Conservation (phyloP, 164 flowering plant species). For the Vitis amurensis region DNA sequence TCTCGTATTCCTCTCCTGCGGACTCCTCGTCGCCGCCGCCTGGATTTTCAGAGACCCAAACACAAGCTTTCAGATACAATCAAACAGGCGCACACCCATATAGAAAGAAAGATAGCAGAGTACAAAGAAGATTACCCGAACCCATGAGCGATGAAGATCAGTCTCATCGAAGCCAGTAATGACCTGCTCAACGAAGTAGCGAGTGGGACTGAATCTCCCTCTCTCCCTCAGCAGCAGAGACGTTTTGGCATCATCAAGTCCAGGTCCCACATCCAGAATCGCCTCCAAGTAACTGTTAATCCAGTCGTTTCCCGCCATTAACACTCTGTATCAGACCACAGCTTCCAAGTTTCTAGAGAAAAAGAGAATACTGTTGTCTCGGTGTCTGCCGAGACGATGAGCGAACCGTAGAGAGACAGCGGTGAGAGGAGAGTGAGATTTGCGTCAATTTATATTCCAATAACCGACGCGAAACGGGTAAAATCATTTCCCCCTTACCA, state of each 20-base stretch:
- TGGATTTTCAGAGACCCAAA: constrained; percentile 7
- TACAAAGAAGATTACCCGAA: constrained; percentile 36
- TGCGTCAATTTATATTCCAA: too few relatives aligned
- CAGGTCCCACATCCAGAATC: constrained; percentile 85
- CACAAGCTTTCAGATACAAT: background rate
- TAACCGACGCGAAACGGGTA: too few relatives aligned
- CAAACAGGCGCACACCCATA: constrained; percentile 2
- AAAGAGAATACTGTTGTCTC: background rate
- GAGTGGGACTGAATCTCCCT: constrained; percentile 93
- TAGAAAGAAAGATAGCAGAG: background rate
- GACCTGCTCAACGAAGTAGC: constrained; percentile 96
- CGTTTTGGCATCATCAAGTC: constrained; percentile 57
- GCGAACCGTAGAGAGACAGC: too few relatives aligned
- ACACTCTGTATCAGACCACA: background rate
- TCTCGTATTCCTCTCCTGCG: constrained; percentile 98
- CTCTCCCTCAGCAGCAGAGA: constrained; percentile 86
- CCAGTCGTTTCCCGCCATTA: constrained; percentile 99
- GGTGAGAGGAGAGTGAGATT: background rate
- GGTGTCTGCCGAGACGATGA: background rate
- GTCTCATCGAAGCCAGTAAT: constrained; percentile 98
- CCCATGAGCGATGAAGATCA: constrained; percentile 97
- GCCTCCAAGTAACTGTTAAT: constrained; percentile 97
- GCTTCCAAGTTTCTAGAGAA: background rate
- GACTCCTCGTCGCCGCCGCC: constrained; percentile 90
- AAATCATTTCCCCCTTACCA: too few relatives aligned